Percentiles rank a stretch among this genome's conserved stretches.
Evolutionary conservation across 176 grass and related monocot genomes (phyloP).

Genomic region (Oryza glumipatula): DNA sequence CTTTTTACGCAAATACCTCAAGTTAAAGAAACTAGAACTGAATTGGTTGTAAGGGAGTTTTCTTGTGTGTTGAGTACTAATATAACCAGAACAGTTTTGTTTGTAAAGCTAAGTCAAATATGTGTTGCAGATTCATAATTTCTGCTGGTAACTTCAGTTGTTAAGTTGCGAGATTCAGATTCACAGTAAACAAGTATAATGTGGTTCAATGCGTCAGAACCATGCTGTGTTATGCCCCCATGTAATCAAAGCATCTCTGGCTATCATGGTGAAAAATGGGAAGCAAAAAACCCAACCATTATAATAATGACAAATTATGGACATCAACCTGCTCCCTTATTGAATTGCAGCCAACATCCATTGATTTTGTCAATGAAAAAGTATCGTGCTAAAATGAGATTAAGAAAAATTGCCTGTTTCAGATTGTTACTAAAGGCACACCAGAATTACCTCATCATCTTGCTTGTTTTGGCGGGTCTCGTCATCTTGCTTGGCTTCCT

Average conservation of each 20-base stretch:
- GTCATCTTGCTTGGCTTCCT: conserved; percentile 65
- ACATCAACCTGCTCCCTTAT: not conserved
- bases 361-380: conserved; percentile 13
- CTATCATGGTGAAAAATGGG: not conserved
- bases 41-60: not conserved
- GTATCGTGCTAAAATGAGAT: not conserved
- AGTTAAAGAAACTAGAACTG: conserved; percentile 18
- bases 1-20: conserved; percentile 3
- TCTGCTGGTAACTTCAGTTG: not conserved
- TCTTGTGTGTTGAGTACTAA: not conserved
- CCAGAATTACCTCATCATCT: conserved; percentile 80
- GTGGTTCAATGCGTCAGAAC: not conserved
- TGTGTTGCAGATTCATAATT: not conserved
- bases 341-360: not conserved
- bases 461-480: conserved; percentile 61
- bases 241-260: not conserved
- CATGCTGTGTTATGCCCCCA: not conserved
- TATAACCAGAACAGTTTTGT: not conserved
- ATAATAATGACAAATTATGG: conserved; percentile 12
- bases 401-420: not conserved
- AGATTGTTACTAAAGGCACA: not conserved
- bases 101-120: not conserved
- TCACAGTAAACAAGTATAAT: not conserved
- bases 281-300: conserved; percentile 1
- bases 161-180: not conserved